Conservation (phyloP, 1,284 basidiomycete genomes). For the Filobasidium uniguttulatum region DNA sequence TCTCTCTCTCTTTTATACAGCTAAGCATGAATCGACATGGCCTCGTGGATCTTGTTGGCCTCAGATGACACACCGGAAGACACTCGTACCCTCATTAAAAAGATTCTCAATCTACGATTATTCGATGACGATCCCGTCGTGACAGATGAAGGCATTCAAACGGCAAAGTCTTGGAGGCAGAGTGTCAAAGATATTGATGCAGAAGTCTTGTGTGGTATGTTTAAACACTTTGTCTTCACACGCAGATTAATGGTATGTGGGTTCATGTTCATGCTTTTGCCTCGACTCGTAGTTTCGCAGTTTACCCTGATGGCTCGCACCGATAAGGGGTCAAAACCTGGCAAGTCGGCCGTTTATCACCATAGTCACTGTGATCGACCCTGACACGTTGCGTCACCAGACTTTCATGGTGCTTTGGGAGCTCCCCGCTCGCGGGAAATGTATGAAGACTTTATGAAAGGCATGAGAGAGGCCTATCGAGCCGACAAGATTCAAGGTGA, state of each 20-base stretch:
- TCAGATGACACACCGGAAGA: constrained; percentile 66
- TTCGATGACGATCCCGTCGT: constrained; percentile 45
- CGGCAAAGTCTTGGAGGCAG: constrained; percentile 48
- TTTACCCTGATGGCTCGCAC: constrained; percentile 83
- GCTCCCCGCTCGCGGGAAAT: constrained; percentile 49
- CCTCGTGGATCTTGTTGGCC: no score
- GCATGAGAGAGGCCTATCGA: constrained; percentile 51
- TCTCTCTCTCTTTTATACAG: no score
- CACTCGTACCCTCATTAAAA: constrained; percentile 55
- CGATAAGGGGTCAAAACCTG: constrained; percentile 62
- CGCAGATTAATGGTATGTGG: no score
- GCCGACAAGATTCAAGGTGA: constrained; percentile 64
- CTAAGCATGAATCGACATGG: no score
- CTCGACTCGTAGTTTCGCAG: constrained; percentile 67
- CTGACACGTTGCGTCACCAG: constrained; percentile 33
- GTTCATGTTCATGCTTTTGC: no score
- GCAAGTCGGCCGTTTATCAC: constrained; percentile 13
- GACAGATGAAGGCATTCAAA: not conserved
- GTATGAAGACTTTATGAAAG: constrained; percentile 58
- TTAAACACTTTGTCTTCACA: no score
- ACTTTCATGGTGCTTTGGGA: constrained; percentile 84
- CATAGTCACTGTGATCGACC: not conserved
- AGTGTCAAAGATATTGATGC: constrained; percentile 71
- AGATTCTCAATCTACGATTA: constrained; percentile 59
- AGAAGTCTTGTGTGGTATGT: constrained; percentile 59